Evolutionary conservation across 805 yeast species (phyloP), one percentile per base, ranked within the genome.

Genomic region (Candida oleophila): DNA sequence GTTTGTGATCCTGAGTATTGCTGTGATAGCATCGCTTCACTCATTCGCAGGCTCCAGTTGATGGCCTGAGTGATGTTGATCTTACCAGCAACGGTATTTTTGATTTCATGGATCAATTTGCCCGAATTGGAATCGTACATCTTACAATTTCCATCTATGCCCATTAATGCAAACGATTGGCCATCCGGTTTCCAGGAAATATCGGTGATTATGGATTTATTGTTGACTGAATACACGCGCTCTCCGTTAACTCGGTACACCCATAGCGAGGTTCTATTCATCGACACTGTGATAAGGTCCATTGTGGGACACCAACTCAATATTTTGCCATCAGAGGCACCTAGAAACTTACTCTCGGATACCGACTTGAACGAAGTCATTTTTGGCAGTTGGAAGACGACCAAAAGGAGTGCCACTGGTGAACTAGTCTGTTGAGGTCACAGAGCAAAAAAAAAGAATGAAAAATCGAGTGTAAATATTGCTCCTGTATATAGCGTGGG

Each of bases 241-340:
- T 76, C 77, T 1, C 83, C 85, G 48, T 74, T 77, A 37, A 74
- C 60, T 41, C 88, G 72, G 51, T 76, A 79, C 8, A 82, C 73
- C 68, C 80, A 70, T 3, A 72, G 55, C 3, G 77, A 82, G 60
- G 46, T 68, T 48, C 55, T 65, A 55, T 47, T 83, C 86, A 61
- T 78, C 8, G 81, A 68, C 2, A 82, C 57, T 4, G 81, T 76
- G 30, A 84, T 51, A 28, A 80, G 67, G 50, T 78, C 78, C 71
- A 80, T 74, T 8, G 74, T 65, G 1, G 85, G 84, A 55, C 82
- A 79, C 73, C 77, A 73, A 36, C 68, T 64, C 41, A 71, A 50
- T 48, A 68, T 57, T 44, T 63, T 66, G 0, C 74, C 74, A 48
- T 71, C 76, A 12, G 65, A 55, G 42, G 59, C 50, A 28, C 67